A percentile compares a stretch with the other conserved stretches of the same genome.
phyloP scores from a whole-genome alignment of 2,329 filamentous ascomycete species.

The Dactylellina haptotyla region DNA sequence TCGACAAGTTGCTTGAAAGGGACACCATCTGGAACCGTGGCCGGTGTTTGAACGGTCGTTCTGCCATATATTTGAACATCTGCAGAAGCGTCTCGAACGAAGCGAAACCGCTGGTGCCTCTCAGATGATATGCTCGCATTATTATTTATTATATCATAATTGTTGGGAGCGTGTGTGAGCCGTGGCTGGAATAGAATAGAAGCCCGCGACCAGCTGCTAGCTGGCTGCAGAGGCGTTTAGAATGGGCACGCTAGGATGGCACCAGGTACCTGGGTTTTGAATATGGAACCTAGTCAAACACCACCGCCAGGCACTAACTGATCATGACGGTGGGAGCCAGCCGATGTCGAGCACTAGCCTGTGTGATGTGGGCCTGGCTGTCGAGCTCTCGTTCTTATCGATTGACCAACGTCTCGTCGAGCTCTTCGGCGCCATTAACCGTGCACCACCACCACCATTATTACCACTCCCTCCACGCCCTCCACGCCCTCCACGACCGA shows the following conservation, averaged over 20 bases:
- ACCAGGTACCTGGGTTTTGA: not conserved
- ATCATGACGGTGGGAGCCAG: not conserved
- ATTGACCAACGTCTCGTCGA: conserved; percentile 18
- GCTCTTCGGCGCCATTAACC: conserved; percentile 8
- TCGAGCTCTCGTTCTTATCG: conserved; percentile 34
- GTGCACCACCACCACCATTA: no score
- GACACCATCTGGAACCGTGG: not conserved
- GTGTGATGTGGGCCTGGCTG: not conserved
- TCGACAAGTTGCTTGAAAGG: no score
- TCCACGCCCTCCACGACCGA: no score
- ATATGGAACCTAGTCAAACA: not conserved
- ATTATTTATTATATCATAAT: no score
- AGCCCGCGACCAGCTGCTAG: not conserved
- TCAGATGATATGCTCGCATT: no score
- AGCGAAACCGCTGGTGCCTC: conserved; percentile 18
- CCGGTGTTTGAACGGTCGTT: not conserved
- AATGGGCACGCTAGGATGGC: not conserved
- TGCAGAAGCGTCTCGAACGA: conserved; percentile 32
- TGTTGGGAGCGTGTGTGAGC: no score
- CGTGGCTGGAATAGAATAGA: no score
- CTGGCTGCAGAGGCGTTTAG: not conserved
- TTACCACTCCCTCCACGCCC: no score
- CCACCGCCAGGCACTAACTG: not conserved
- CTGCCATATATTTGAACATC: not conserved
- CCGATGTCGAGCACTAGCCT: not conserved